Evolutionary conservation across 1,139 yeast genomes (phyloP), one percentile per base, ranked within the genome.

Genomic region (Geotrichum reessii): DNA sequence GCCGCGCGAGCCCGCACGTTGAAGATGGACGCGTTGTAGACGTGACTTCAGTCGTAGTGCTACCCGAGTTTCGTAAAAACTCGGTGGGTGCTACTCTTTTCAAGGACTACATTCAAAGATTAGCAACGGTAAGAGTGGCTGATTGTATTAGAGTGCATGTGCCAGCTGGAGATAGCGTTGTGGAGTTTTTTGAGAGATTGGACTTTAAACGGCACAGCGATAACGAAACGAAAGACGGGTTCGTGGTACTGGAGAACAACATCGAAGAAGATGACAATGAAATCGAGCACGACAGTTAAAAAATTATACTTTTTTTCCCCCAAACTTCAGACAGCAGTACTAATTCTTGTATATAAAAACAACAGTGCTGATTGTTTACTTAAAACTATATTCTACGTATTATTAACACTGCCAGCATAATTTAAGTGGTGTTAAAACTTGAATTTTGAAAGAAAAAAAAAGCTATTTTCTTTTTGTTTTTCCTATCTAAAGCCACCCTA

Each of bases 51-150:
- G 77, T 93, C 53, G 92, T 84, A 3, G 82, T 93, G 47, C 84
- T 83, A 65, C 89, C 93, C 31, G 84, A 84, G 50, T 89, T 84
- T 81, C 90, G 86, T 70, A 88, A 91, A 60, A 82, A 83, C 73
- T 87, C 87, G 68, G 78, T 93, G 62, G 98, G 96, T 8, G 83
- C 96, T n/a, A 77, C 90, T 62, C 74, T 93, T 69, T 74, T 92
- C 69, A 91, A 87, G 66, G 99, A 93, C 74, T 93, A 89, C 74
- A 82, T 92, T 63, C 97, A 93, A 73, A 88, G 92, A 67, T 77
- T 93, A 72, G 83, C 91, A 51, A 90, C 91, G 70, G 96, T 90
- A 71, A 90, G 86, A 66, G 84, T 90, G 64, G 97, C 95, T 56
- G 89, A 37, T 19, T 17, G 44, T 4, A 37, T 37, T 8, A n/a